phyloP scores from a whole-genome alignment of 805 yeast genomes.

The Candida insectorum region DNA sequence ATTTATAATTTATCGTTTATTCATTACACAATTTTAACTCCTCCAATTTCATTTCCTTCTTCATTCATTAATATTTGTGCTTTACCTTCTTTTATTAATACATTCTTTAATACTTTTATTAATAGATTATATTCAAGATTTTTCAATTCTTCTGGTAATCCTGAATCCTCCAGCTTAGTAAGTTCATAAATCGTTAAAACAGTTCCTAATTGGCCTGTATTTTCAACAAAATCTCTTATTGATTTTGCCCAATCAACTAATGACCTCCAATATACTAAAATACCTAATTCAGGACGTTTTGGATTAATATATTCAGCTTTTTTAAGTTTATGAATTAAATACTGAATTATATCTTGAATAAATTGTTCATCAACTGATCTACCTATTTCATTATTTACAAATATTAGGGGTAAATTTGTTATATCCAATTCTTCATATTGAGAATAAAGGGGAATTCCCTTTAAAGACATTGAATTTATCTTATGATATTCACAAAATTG shows the following conservation, averaged over 20 bases:
- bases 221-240: conserved; percentile 43
- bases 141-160: conserved; percentile 53
- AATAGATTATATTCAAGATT: conserved; percentile 59
- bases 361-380: conserved; percentile 55
- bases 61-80: conserved; percentile 73
- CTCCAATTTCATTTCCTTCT: conserved; percentile 59
- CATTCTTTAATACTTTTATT: conserved; percentile 47
- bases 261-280: conserved; percentile 58
- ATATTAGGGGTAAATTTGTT: conserved; percentile 35
- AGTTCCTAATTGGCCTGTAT: conserved; percentile 72
- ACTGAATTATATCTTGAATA: conserved; percentile 50
- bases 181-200: conserved; percentile 83
- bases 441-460: conserved; percentile 26
- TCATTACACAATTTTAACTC: conserved; percentile 70
- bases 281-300: conserved; percentile 64
- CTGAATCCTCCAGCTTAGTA: conserved; percentile 57
- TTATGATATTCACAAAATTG: conserved; percentile 55
- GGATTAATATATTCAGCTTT: conserved; percentile 55
- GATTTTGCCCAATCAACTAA: conserved; percentile 37
- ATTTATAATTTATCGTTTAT: no score
- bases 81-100: conserved; percentile 62
- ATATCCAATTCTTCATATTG: conserved; percentile 19
- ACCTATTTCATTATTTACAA: conserved; percentile 49
- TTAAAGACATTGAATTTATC: conserved; percentile 29
- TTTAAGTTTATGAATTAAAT: conserved; percentile 49